phyloP scores from a whole-genome alignment of 345 rosid genomes.

The Euphorbia tirucalli region DNA sequence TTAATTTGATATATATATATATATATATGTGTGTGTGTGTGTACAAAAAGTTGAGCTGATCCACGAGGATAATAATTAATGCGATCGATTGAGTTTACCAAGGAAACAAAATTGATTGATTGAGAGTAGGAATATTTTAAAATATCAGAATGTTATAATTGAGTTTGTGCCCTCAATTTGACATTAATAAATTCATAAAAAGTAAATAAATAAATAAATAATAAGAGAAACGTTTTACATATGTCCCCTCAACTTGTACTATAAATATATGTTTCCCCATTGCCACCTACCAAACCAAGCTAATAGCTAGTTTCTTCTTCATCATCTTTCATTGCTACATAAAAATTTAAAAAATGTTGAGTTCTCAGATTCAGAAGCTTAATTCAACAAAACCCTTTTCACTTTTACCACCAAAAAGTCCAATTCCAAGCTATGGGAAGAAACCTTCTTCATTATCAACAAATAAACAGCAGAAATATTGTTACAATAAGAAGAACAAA shows the following conservation, averaged over 20 bases:
- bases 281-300: background rate
- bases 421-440: background rate
- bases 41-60: no score
- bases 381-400: background rate
- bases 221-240: background rate
- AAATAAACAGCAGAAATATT: background rate
- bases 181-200: no score
- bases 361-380: conserved; percentile 16
- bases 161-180: no score
- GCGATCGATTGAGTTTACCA: no score
- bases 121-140: no score
- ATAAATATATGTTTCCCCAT: background rate
- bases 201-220: background rate
- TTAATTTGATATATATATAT: no score
- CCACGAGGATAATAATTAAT: no score
- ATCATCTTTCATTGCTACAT: background rate
- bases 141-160: background rate
- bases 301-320: background rate
- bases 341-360: background rate
- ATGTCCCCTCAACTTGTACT: background rate
- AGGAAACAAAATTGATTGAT: no score
- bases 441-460: background rate
- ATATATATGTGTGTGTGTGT: no score
- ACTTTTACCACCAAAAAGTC: conserved; percentile 9
- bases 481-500: background rate